Evolutionary conservation across 306 rosid species (phyloP).

Genomic region (Citrullus amarus): DNA sequence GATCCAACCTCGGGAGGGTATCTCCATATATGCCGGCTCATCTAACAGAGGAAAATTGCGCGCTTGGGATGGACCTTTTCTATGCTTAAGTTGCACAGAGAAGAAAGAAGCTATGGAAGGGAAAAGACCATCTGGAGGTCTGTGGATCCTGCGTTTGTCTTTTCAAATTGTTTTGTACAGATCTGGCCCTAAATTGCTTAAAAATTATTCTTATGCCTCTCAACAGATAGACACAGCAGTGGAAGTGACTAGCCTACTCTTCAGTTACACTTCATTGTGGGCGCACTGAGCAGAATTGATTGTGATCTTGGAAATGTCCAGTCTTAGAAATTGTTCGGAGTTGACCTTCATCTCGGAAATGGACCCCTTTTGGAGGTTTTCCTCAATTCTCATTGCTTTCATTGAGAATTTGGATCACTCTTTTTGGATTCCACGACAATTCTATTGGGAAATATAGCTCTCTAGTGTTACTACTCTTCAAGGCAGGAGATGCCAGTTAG

Average conservation of each 20-base stretch:
- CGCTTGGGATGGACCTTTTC: constrained; percentile 99
- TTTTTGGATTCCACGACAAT: constrained; percentile 30
- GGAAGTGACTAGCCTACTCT: constrained; percentile 66
- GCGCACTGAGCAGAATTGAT: constrained; percentile 36
- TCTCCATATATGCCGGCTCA: constrained; percentile 67
- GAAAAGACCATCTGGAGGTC: constrained; percentile 52
- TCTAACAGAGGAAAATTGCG: constrained; percentile 53
- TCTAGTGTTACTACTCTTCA: constrained; percentile 15
- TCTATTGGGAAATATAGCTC: constrained; percentile 18
- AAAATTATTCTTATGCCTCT: constrained; percentile 11
- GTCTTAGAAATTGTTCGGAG: constrained; percentile 19
- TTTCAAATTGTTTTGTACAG: not conserved
- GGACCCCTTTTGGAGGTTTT: constrained; percentile 20
- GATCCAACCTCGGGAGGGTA: constrained; percentile 88
- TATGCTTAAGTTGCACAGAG: constrained; percentile 90
- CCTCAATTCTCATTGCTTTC: constrained; percentile 30
- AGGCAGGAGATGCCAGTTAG: constrained; percentile 21
- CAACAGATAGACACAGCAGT: constrained; percentile 72
- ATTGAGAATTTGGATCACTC: constrained; percentile 28
- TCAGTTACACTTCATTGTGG: constrained; percentile 37
- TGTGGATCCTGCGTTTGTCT: constrained; percentile 14
- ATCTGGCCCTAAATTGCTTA: not conserved
- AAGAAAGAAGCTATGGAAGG: constrained; percentile 99
- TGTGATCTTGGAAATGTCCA: constrained; percentile 25
- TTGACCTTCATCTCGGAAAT: not conserved